These are phyloP conservation scores for Penicillium occitanis DNA, from an alignment of 2,329 filamentous ascomycete species.

Conservation along the genomic window DNA sequence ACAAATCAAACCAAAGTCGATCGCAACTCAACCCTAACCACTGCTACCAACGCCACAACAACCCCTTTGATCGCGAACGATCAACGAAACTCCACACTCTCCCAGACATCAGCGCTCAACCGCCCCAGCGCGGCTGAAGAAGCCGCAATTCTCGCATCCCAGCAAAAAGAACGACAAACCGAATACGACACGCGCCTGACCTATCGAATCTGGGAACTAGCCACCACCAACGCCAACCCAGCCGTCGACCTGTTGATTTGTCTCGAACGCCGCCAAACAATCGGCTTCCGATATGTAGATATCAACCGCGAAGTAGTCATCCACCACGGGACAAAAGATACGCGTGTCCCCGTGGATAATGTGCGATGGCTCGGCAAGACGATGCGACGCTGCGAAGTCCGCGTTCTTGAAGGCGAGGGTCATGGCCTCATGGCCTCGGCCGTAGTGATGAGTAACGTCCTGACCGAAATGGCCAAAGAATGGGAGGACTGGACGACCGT, in stretches of 20 bases:
- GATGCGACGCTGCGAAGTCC: slow-evolving; percentile 89
- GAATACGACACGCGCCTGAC: slow-evolving; percentile 82
- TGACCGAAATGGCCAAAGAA: slow-evolving; percentile 90
- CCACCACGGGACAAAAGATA: slow-evolving; percentile 88
- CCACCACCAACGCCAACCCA: slow-evolving; percentile 87
- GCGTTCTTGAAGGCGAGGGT: slow-evolving; percentile 85
- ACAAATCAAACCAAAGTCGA: not conserved
- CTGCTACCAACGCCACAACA: not conserved
- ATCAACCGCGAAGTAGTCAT: slow-evolving; percentile 90
- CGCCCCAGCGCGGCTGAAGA: slow-evolving; percentile 5
- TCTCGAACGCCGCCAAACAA: slow-evolving; percentile 82
- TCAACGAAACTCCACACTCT: slow-evolving; percentile 8
- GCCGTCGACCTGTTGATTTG: slow-evolving; percentile 92
- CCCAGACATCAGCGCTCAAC: slow-evolving; percentile 2
- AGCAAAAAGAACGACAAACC: slow-evolving; percentile 39
- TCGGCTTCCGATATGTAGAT: slow-evolving; percentile 96
- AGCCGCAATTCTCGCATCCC: slow-evolving; percentile 24
- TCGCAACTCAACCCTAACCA: not conserved
- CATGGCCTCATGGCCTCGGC: slow-evolving; percentile 96
- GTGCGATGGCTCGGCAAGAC: slow-evolving; percentile 91
- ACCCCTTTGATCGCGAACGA: not conserved
- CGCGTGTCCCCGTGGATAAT: slow-evolving; percentile 90
- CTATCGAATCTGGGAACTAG: slow-evolving; percentile 89
- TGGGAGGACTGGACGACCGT: slow-evolving; percentile 83
- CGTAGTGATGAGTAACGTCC: slow-evolving; percentile 85